These are phyloP conservation scores for Saccharomycopsis amapae DNA, from an alignment of 805 yeast genomes.

Conservation along the genomic window DNA sequence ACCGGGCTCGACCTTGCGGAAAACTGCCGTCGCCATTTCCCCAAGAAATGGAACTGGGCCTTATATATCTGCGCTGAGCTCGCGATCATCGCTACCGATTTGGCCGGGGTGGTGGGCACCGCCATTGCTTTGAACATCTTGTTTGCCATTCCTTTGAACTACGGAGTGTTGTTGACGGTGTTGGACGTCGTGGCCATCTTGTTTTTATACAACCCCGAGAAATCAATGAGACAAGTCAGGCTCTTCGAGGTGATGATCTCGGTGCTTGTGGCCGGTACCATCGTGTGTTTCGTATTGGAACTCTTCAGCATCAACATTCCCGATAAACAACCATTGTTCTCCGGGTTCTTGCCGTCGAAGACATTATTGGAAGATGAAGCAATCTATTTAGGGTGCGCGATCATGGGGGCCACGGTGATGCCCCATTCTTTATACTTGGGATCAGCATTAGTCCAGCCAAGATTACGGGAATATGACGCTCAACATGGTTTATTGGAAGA, in stretches of 20 bases:
- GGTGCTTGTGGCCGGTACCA: constrained; percentile 62
- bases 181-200: constrained; percentile 75
- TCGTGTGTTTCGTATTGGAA: constrained; percentile 71
- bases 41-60: constrained; percentile 53
- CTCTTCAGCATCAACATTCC: constrained; percentile 45
- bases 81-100: constrained; percentile 86
- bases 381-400: constrained; percentile 67
- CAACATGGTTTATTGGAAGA: constrained; percentile 42
- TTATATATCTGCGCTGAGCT: constrained; percentile 76
- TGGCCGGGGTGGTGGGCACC: constrained; percentile 92
- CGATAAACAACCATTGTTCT: constrained; percentile 29
- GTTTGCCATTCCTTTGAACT: constrained; percentile 63
- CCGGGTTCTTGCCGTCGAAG: constrained; percentile 30
- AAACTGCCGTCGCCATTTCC: constrained; percentile 68
- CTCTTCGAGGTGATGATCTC: constrained; percentile 73
- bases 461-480: constrained; percentile 67
- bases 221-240: constrained; percentile 66
- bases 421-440: constrained; percentile 85
- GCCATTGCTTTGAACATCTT: constrained; percentile 80
- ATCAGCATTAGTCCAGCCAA: constrained; percentile 78
- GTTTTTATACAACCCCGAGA: constrained; percentile 69
- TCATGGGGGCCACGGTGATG: constrained; percentile 91
- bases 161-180: constrained; percentile 74
- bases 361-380: constrained; percentile 52
- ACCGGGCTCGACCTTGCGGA: constrained; percentile 87